Base-by-base conservation (phyloP, 2,329 filamentous ascomycete species). In the Tolypocladium pustulatum region DNA sequence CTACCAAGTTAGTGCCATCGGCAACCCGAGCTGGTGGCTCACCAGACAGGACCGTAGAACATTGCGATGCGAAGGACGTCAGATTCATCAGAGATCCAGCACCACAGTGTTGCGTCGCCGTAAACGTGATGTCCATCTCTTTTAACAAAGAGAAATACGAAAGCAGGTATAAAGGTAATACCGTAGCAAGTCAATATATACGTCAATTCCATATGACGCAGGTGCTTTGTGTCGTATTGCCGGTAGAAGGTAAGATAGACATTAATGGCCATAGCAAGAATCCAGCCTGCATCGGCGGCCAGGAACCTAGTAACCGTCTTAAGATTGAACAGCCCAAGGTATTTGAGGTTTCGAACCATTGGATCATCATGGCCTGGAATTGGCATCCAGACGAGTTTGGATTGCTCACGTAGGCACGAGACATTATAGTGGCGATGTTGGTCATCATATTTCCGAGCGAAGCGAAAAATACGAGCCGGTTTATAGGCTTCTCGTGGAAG, bases 381-480 rank as follows among this genome's bases (percentile, higher is more conserved):
- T 90, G 86, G 68, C 90, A 87, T 7, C 81, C 78, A 17, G 78
- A 78, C 0, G 78, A 80, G n/a, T 73, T 62, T 1, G 77, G 72
- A 10, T 75, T 67, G 2, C 67, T 64, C 7, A 90, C 73, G 46
- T 84, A 88, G 1, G 80, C 78, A 40, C 81, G 80, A 0, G 87
- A 85, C 67, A 93, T 89, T 37, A 93, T 72, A 0, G 90, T 91
- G 1, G 85, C 89, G 25, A 90, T 80, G 69, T 91, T 93, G 61
- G 83, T 84, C 72, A 91, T 78, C 65, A 93, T 79, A 67, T 96
- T 95, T 10, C 90, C 90, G 67, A 90, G 88, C 0, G 88, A 88
- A 9, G 90, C 90, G 69, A 88, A 94, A 71, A 95, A 93, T 10
- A 93, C 86, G 0, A 95, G 79, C 22, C 90, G 81, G 68, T 94